phyloP scores from a whole-genome alignment of 2,329 filamentous ascomycete genomes.

The Colletotrichum tropicale region DNA sequence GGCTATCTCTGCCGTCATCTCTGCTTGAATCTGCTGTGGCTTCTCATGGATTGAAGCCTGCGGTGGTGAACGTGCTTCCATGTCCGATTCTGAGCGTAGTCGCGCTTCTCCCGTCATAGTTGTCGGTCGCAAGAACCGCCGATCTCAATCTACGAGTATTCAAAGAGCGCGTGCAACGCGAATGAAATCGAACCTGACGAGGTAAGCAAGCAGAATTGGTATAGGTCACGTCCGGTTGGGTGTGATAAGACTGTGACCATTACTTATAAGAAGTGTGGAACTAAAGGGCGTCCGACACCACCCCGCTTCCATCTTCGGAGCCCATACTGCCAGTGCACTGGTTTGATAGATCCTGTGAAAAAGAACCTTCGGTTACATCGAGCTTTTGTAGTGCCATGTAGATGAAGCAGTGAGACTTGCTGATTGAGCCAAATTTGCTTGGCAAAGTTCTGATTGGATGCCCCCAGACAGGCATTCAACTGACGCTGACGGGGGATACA shows the following conservation, averaged over 20 bases:
- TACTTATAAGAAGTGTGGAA: neutral
- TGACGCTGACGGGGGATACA: neutral
- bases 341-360: neutral
- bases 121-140: neutral
- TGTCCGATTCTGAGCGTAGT: neutral
- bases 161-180: neutral
- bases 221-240: fast-evolving
- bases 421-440: neutral
- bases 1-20: neutral
- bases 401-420: neutral
- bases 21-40: neutral
- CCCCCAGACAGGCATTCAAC: neutral
- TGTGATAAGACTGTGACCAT: neutral
- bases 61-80: neutral
- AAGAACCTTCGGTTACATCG: neutral
- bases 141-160: fast-evolving
- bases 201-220: neutral
- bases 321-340: neutral
- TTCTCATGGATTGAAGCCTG: neutral
- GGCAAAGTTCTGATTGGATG: neutral
- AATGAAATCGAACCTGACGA: fast-evolving
- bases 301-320: neutral
- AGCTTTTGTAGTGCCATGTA: neutral
- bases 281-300: too few relatives aligned
- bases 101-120: neutral